A percentile compares a stretch with the other conserved stretches of the same genome.
Conservation (phyloP, 495 filamentous ascomycete species). For the Penicillium canescens region DNA sequence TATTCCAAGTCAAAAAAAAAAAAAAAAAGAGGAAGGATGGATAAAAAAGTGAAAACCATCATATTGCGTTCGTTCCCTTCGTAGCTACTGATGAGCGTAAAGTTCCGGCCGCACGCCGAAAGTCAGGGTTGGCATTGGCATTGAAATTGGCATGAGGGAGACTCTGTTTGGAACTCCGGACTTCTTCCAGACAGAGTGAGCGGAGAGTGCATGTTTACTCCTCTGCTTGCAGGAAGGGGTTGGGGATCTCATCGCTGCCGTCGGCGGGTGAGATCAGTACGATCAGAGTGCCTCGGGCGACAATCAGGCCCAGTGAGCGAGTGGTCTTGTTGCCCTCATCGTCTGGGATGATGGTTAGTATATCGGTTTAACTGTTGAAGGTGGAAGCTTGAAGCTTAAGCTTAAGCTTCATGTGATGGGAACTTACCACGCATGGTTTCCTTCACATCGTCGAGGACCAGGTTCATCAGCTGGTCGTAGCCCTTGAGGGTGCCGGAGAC, state of each 20-base stretch:
- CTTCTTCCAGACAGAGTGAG: too few species aligned
- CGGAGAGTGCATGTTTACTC: constrained; percentile 37
- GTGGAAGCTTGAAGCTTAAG: background rate
- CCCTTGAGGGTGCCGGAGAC: constrained; percentile 89
- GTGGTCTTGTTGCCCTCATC: constrained; percentile 88
- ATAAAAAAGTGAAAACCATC: constrained; percentile 10
- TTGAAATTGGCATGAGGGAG: too few species aligned
- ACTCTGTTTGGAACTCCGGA: too few species aligned
- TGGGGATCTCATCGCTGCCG: constrained; percentile 92
- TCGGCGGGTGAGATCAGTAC: constrained; percentile 91
- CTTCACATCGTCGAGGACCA: constrained; percentile 92
- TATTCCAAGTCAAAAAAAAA: constrained; percentile 5
- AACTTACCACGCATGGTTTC: constrained; percentile 77
- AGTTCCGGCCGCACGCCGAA: constrained; percentile 6
- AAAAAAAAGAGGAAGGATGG: constrained; percentile 6
- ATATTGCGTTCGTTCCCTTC: constrained; percentile 26
- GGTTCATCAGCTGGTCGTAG: constrained; percentile 95
- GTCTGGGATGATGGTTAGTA: constrained; percentile 49
- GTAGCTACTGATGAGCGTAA: constrained; percentile 23
- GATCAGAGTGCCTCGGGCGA: constrained; percentile 88
- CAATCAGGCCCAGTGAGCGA: constrained; percentile 83
- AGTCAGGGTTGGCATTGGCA: constrained; percentile 4
- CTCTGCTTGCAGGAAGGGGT: constrained; percentile 80
- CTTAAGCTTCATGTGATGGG: background rate
- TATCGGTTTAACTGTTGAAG: background rate